These are phyloP conservation scores for Serendipita vermifera DNA, from an alignment of 768 basidiomycete species.

Conservation along the genomic window DNA sequence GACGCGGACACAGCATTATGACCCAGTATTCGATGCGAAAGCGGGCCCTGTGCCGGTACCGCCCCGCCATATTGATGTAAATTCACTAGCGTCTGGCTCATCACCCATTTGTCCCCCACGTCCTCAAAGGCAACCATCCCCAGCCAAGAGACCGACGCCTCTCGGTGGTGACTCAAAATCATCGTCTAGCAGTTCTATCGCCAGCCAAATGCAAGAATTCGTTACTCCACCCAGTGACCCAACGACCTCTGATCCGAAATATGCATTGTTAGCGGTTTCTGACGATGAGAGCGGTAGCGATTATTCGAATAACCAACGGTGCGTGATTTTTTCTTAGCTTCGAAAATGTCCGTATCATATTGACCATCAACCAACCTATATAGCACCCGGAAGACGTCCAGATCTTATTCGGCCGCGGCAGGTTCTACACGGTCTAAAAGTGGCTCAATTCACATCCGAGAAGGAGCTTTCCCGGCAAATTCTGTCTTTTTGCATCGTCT, in stretches of 20 bases:
- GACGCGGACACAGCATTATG: neutral
- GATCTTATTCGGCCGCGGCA: neutral
- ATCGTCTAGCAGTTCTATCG: too few relatives aligned
- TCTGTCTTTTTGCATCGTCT: constrained; percentile 26
- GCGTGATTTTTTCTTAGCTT: neutral
- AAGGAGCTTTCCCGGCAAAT: constrained; percentile 47
- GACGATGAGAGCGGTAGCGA: constrained; percentile 5
- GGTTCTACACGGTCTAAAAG: neutral
- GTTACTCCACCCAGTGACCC: too few relatives aligned
- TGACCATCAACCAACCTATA: neutral
- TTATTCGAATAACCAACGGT: neutral
- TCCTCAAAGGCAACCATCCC: constrained; percentile 3
- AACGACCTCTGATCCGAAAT: too few relatives aligned
- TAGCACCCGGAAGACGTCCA: constrained; percentile 8
- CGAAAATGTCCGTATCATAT: neutral
- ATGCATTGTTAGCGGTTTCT: neutral
- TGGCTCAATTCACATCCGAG: constrained; percentile 29
- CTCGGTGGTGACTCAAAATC: too few relatives aligned
- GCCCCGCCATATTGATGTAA: neutral
- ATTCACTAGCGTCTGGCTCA: neutral
- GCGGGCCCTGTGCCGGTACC: neutral
- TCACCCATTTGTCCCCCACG: neutral
- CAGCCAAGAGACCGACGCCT: too few relatives aligned
- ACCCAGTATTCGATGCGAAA: neutral
- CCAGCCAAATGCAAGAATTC: too few relatives aligned